phyloP scores from a whole-genome alignment of 2,329 filamentous ascomycete genomes.

The Bipolaris oryzae region DNA sequence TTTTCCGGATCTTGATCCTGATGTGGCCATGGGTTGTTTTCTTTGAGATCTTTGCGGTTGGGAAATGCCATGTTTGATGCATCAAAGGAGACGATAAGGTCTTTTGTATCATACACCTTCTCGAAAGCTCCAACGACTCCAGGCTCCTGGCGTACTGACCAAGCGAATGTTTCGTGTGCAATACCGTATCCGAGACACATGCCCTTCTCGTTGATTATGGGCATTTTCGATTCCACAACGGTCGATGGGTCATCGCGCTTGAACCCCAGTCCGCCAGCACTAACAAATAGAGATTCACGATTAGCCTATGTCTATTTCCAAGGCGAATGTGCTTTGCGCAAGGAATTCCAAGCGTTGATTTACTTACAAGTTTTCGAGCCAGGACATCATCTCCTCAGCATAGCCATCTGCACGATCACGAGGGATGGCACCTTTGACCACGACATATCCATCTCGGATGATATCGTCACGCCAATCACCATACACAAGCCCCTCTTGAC shows the following conservation, averaged over 20 bases:
- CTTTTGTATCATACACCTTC: constrained; percentile 43
- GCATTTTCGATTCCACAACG: constrained; percentile 26
- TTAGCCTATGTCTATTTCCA: background rate
- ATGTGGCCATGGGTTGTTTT: constrained; percentile 46
- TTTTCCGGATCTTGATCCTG: constrained; percentile 35
- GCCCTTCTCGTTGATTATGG: constrained; percentile 29
- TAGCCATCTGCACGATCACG: constrained; percentile 50
- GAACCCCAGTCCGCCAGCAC: constrained; percentile 16
- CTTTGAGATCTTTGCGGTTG: constrained; percentile 35
- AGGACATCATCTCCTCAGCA: constrained; percentile 31
- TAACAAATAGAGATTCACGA: background rate
- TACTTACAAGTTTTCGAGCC: constrained; percentile 44
- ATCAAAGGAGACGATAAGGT: constrained; percentile 51
- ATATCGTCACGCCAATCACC: constrained; percentile 47
- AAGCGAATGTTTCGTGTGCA: constrained; percentile 51
- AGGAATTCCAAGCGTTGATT: constrained; percentile 6
- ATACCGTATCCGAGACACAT: constrained; percentile 43
- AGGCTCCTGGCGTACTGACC: constrained; percentile 49
- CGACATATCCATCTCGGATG: constrained; percentile 28
- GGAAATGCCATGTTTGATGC: constrained; percentile 45
- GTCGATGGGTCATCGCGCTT: constrained; percentile 29
- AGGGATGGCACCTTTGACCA: constrained; percentile 56
- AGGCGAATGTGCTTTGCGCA: background rate
- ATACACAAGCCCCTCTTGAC: constrained; percentile 8
- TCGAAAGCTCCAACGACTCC: constrained; percentile 38